Conservation (phyloP, 768 basidiomycete genomes). For the Russula foetens region DNA sequence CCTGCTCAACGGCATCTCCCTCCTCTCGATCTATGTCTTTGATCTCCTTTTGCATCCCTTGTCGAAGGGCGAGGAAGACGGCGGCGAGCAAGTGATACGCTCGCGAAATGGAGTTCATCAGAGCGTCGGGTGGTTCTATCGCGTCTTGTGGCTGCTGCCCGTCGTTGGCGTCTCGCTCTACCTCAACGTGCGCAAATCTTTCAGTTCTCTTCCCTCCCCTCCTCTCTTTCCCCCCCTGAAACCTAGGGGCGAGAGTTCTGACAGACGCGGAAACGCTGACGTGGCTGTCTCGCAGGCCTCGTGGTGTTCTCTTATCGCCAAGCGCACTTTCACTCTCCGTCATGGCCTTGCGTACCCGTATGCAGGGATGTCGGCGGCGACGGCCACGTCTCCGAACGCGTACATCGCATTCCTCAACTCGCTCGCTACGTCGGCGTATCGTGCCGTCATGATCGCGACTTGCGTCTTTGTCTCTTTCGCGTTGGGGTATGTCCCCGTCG, state of each 20-base stretch:
- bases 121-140: conserved; percentile 71
- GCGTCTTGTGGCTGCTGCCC: conserved; percentile 71
- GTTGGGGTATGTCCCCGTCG: conserved; percentile 53
- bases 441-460: conserved; percentile 73
- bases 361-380: conserved; percentile 40
- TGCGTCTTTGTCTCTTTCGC: conserved; percentile 62
- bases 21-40: conserved; percentile 69
- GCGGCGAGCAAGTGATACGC: conserved; percentile 32
- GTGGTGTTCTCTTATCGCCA: conserved; percentile 73
- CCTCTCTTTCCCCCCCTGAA: too few species aligned
- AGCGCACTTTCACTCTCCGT: conserved; percentile 62
- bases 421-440: conserved; percentile 74
- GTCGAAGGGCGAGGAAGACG: conserved; percentile 30
- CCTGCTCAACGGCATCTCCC: conserved; percentile 60
- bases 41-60: conserved; percentile 65
- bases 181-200: conserved; percentile 52
- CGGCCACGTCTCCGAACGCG: conserved; percentile 42
- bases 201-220: not conserved
- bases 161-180: conserved; percentile 71
- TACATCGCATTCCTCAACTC: conserved; percentile 66
- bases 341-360: conserved; percentile 37
- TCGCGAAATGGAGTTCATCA: conserved; percentile 60
- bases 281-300: conserved; percentile 41
- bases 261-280: too few species aligned
- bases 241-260: too few species aligned